phyloP scores from a whole-genome alignment of 768 basidiomycete genomes.

The Pisolithus microcarpus region DNA sequence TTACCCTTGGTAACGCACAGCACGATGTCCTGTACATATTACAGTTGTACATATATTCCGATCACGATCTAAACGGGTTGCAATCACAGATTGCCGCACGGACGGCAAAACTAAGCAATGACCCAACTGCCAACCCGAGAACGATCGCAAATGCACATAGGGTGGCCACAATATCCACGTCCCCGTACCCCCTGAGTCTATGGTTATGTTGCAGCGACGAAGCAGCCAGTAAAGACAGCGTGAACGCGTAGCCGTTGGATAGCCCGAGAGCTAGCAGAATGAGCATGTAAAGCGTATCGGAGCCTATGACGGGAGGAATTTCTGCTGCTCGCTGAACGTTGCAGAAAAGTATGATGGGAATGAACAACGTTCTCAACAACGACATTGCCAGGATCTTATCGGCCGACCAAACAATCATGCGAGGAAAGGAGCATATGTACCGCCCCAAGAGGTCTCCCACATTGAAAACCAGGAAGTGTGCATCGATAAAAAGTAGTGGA shows the following conservation, averaged over 20 bases:
- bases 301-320: constrained; percentile 49
- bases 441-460: constrained; percentile 66
- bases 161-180: constrained; percentile 82
- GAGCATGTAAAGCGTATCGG: constrained; percentile 69
- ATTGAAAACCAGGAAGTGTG: constrained; percentile 76
- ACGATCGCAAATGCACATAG: constrained; percentile 74
- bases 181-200: constrained; percentile 59
- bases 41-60: neutral
- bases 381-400: constrained; percentile 56
- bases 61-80: constrained; percentile 52
- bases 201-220: constrained; percentile 78
- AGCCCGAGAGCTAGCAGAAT: constrained; percentile 69
- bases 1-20: neutral
- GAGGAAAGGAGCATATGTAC: constrained; percentile 58
- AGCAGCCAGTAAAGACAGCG: constrained; percentile 74
- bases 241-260: constrained; percentile 76
- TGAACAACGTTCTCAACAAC: constrained; percentile 67
- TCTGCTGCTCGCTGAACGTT: constrained; percentile 54
- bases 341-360: constrained; percentile 84
- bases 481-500: constrained; percentile 73
- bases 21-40: neutral
- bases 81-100: constrained; percentile 60
- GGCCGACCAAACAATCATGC: constrained; percentile 62
- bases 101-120: constrained; percentile 76
- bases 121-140: constrained; percentile 68